Base-by-base conservation (phyloP, 257 asterid genomes). In the Mitragyna speciosa region DNA sequence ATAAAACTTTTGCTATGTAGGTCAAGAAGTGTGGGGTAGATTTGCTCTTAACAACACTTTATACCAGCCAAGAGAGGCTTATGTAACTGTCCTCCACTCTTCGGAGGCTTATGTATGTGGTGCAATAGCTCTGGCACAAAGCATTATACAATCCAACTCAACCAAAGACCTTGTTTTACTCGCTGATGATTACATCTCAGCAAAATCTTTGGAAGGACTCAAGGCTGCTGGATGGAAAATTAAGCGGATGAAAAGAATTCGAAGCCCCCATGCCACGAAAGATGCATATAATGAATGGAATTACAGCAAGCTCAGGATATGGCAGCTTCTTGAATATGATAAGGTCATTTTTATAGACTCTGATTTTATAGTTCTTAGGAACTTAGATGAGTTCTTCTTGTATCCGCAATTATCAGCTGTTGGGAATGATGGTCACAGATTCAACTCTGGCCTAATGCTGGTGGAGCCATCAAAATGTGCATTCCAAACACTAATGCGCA, bases 391-490 rank as follows among this genome's bases (percentile, higher is more conserved):
- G 7, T 89, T 91, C 81, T 94, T 94, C 80, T 41, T 52, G 26
- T 92, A 92, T 80, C 94, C 97, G 0, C 91, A 92, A 86, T 63
- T 94, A 59, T 90, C 98, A 0, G 96, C 97, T 0, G 92, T 88
- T 20, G 90, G 92, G 16, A 94, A 94, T 76, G 85, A 82, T 79
- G 82, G 67, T 31, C 90, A 91, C 73, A 81, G 91, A 12, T 92
- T 94, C 87, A 94, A 94, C 84, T 94, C 97, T 0, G 98, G 97
- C 73, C 67, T 92, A 75, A 94, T 94, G 97, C n/a, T 94, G 30
- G 83, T 94, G 28, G 97, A 94, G 85, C 98, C 98, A 33, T 91
- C 97, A 0, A 83, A 83, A 26, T 94, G 97, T 86, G 73, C 92
- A 11, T 92, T 88, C 74, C 72, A 85, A 69, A 68, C 84, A n/a